Evolutionary conservation across 441 rosid genomes (phyloP), one percentile per base, ranked within the genome.

Genomic region (Melianthus villosus): DNA sequence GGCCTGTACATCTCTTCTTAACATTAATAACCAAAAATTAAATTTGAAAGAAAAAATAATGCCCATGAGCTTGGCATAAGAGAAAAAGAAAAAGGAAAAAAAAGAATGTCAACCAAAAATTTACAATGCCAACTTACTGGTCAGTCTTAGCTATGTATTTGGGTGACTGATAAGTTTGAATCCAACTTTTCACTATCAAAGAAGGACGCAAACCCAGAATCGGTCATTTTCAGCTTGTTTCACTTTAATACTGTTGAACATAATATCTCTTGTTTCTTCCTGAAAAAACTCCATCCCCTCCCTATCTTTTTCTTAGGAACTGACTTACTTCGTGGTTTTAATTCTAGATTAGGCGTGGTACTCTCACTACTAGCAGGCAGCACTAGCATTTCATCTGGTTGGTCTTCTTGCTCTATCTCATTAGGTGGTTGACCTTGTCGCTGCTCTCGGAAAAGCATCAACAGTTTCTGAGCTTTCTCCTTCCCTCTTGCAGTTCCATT

Each of bases 361-460:
- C 31, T 67, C 33, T 66, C 50, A 5, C 51, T 57, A 35, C 53
- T 63, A 54, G 64, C 75, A 14, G 50, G 56, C 25, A 33, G 50
- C n/a, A n/a, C n/a, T n/a, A n/a, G n/a, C n/a, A n/a, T n/a, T n/a
- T n/a, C n/a, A n/a, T n/a, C n/a, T n/a, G 4, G 16, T 10, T 16
- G 7, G 9, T 7, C 28, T 28, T 39, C 55, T 3, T 40, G 48
- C 15, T 40, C 17, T 6, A 30, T 34, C 44, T 65, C 69, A 18
- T 59, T 56, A 9, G 71, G 62, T 9, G 77, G 60, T 22, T 73
- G 87, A 32, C 85, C 96, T 1, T 85, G 99, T 47, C 99, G 48
- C 51, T 92, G 95, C 64, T 86, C 93, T 11, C 97, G 65, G 42
- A 92, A 92, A 46, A 92, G 56, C 94, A 80, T 72, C 34, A 89